These are phyloP conservation scores for Fusarium devonianum DNA, from an alignment of 2,329 filamentous ascomycete species.

Conservation along the genomic window DNA sequence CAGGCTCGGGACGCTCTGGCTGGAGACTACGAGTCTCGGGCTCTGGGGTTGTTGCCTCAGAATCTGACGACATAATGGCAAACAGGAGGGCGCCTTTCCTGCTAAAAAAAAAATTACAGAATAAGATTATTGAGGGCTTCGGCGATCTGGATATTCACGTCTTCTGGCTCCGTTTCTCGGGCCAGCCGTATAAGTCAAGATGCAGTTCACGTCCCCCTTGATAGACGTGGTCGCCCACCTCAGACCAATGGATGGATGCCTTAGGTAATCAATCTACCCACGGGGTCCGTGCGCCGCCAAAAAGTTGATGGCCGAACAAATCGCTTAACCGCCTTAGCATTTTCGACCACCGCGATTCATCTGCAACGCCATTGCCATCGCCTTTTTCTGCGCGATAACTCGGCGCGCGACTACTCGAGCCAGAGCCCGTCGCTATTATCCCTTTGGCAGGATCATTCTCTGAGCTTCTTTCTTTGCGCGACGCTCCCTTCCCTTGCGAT, in stretches of 20 bases:
- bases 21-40: constrained; percentile 33
- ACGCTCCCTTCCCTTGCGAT: constrained; percentile 50
- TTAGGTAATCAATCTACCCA: constrained; percentile 20
- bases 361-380: constrained; percentile 11
- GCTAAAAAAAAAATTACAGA: no score
- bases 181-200: constrained; percentile 35
- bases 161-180: constrained; percentile 17
- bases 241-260: no score
- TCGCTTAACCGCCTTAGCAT: constrained; percentile 16
- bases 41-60: constrained; percentile 26
- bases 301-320: constrained; percentile 34
- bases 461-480: neutral
- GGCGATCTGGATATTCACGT: no score
- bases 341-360: constrained; percentile 17
- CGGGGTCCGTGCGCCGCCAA: constrained; percentile 33
- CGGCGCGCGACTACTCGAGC: constrained; percentile 4
- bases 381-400: constrained; percentile 6
- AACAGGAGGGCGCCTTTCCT: neutral
- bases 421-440: constrained; percentile 14
- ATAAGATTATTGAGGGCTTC: no score
- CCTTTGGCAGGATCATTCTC: neutral
- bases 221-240: constrained; percentile 31
- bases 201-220: constrained; percentile 28
- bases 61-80: constrained; percentile 32
- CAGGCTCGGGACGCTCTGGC: constrained; percentile 25